phyloP scores from a whole-genome alignment of 1,284 basidiomycete genomes.

The Ganoderma lucidum region DNA sequence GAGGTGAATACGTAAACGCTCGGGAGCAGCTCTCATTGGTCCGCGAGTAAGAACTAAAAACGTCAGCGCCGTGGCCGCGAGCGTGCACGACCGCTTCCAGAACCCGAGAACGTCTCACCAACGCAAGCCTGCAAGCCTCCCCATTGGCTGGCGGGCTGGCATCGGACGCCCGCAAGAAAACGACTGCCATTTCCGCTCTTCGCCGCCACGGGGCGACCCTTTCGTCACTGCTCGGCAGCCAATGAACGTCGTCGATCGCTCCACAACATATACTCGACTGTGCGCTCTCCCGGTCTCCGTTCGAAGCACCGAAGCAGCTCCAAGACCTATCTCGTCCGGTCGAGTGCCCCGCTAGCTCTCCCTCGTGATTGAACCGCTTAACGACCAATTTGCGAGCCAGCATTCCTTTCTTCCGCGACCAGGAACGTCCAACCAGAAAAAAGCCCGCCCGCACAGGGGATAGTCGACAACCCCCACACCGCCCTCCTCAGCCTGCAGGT shows the following conservation, averaged over 20 bases:
- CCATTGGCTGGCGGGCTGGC: constrained; percentile 3
- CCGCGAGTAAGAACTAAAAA: background rate
- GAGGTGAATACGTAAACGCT: background rate
- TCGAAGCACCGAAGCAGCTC: constrained; percentile 3
- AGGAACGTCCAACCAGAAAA: constrained; percentile 3
- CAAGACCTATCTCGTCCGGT: constrained; percentile 4
- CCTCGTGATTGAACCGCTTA: constrained; percentile 1
- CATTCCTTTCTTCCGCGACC: background rate
- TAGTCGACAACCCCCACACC: background rate
- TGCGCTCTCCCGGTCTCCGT: constrained; percentile 3
- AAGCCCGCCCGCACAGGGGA: background rate
- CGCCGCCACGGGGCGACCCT: background rate
- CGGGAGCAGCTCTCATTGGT: background rate
- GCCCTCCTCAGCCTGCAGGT: background rate
- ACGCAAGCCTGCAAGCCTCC: background rate
- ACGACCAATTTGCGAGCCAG: background rate
- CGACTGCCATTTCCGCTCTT: constrained; percentile 3
- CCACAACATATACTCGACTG: constrained; percentile 1
- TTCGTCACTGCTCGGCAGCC: constrained; percentile 2
- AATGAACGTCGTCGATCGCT: background rate
- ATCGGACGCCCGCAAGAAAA: constrained; percentile 4
- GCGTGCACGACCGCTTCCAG: constrained; percentile 6
- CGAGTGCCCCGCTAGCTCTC: background rate
- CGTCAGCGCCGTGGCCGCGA: constrained; percentile 5
- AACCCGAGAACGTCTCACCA: background rate